Evolutionary conservation across 2,329 filamentous ascomycete genomes (phyloP).

Genomic region (Scedosporium boydii): DNA sequence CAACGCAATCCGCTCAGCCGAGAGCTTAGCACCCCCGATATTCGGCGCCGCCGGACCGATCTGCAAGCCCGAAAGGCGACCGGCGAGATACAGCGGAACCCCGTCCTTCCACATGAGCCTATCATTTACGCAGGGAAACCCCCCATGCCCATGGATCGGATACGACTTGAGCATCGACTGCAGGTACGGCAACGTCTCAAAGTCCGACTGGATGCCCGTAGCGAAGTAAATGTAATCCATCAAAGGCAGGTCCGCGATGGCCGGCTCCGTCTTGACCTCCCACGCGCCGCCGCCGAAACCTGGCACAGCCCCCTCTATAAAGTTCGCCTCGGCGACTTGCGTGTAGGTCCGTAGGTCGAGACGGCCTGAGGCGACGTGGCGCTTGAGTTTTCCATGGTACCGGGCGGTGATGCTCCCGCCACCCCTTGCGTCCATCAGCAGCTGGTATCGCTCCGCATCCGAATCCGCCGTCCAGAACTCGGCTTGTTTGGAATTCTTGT

Average conservation of each 20-base stretch:
- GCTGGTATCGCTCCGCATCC: constrained; percentile 57
- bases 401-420: constrained; percentile 68
- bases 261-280: constrained; percentile 41
- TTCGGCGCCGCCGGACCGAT: constrained; percentile 67
- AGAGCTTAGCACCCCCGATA: constrained; percentile 61
- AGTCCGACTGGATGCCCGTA: constrained; percentile 59
- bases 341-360: constrained; percentile 51
- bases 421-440: constrained; percentile 56
- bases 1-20: constrained; percentile 66
- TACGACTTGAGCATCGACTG: constrained; percentile 47
- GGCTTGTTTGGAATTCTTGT: constrained; percentile 67
- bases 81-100: constrained; percentile 66
- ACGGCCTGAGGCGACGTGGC: constrained; percentile 41
- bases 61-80: constrained; percentile 55
- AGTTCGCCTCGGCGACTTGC: constrained; percentile 39
- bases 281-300: constrained; percentile 19
- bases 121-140: constrained; percentile 64
- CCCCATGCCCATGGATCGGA: constrained; percentile 53
- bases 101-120: constrained; percentile 66
- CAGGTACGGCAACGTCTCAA: constrained; percentile 51
- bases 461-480: constrained; percentile 68
- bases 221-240: constrained; percentile 68
- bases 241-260: constrained; percentile 39
- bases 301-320: constrained; percentile 15
- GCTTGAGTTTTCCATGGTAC: constrained; percentile 57